Evolutionary conservation across 2,329 filamentous ascomycete genomes (phyloP).

Genomic region (Stachybotrys echinatus): DNA sequence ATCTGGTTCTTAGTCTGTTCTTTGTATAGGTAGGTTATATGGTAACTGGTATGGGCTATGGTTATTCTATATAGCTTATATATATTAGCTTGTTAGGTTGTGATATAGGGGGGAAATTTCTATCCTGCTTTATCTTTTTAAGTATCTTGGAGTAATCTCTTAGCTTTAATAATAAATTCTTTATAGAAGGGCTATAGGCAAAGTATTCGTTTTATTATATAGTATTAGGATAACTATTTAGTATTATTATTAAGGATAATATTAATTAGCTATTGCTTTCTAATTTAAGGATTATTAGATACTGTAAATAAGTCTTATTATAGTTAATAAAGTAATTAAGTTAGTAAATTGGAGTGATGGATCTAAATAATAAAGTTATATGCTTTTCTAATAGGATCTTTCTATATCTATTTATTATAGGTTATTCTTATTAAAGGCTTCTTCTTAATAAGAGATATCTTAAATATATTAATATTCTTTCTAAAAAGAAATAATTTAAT

Average conservation of each 20-base stretch:
- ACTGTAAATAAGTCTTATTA: conserved; percentile 1
- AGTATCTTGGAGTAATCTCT: neutral
- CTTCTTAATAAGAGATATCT: conserved; percentile 1
- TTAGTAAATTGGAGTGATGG: conserved; percentile 6
- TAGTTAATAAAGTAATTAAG: conserved; percentile 3
- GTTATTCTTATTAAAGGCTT: conserved; percentile 1
- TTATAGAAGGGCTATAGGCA: conserved; percentile 2
- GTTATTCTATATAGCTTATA: too few relatives aligned
- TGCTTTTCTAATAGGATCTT: conserved; percentile 8
- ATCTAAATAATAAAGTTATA: conserved; percentile 9
- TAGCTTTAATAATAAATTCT: neutral
- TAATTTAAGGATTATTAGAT: conserved; percentile 4
- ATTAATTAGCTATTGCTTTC: conserved; percentile 5
- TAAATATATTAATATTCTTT: conserved; percentile 7
- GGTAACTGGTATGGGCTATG: too few relatives aligned
- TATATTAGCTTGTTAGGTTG: too few relatives aligned
- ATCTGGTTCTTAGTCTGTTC: too few relatives aligned
- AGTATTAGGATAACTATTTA: conserved; percentile 9
- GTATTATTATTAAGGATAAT: conserved; percentile 10
- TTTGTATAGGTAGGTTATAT: too few relatives aligned
- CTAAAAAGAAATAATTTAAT: conserved; percentile 10
- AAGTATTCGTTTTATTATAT: conserved; percentile 9
- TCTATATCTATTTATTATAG: conserved; percentile 5
- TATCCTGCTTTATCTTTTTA: neutral
- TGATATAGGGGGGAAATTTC: neutral